Conservation (phyloP, 2,329 filamentous ascomycete genomes). For the Pseudophaeomoniella oleicola region DNA sequence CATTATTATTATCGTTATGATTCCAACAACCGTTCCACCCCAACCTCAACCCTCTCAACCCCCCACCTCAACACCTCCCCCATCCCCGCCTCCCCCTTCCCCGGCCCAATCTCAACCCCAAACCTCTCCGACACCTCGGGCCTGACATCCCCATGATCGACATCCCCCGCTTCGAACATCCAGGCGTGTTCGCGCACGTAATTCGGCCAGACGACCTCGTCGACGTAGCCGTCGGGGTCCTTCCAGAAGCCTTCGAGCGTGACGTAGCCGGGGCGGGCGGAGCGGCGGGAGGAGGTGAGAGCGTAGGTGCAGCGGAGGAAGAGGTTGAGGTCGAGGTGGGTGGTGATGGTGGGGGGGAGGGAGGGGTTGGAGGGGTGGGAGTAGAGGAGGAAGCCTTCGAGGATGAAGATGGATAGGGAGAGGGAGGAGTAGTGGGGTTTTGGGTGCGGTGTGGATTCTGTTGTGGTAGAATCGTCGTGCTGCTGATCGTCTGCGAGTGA, state of each 20-base stretch:
- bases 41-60: slow-evolving; percentile 43
- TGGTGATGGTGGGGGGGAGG: slow-evolving; percentile 11
- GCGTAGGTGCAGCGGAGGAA: slow-evolving; percentile 59
- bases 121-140: slow-evolving; percentile 21
- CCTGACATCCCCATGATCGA: slow-evolving; percentile 35
- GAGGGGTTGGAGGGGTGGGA: slow-evolving; percentile 25
- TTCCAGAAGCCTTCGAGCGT: slow-evolving; percentile 74
- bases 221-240: slow-evolving; percentile 87
- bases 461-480: no score
- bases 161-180: slow-evolving; percentile 58
- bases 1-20: no score
- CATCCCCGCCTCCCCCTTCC: slow-evolving; percentile 43
- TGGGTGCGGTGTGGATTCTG: no score
- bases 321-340: slow-evolving; percentile 57
- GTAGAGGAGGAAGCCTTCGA: slow-evolving; percentile 85
- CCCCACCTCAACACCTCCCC: slow-evolving; percentile 52
- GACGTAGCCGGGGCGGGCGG: slow-evolving; percentile 29
- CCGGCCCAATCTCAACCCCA: slow-evolving; percentile 19
- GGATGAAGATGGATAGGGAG: slow-evolving; percentile 46
- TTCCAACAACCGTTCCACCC: slow-evolving; percentile 11
- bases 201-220: slow-evolving; percentile 90
- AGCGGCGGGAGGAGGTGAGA: slow-evolving; percentile 23
- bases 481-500: no score
- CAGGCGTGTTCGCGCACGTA: slow-evolving; percentile 71
- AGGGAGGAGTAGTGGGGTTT: no score